phyloP scores from a whole-genome alignment of 106 monocot species.

The Phalaenopsis aphrodite region DNA sequence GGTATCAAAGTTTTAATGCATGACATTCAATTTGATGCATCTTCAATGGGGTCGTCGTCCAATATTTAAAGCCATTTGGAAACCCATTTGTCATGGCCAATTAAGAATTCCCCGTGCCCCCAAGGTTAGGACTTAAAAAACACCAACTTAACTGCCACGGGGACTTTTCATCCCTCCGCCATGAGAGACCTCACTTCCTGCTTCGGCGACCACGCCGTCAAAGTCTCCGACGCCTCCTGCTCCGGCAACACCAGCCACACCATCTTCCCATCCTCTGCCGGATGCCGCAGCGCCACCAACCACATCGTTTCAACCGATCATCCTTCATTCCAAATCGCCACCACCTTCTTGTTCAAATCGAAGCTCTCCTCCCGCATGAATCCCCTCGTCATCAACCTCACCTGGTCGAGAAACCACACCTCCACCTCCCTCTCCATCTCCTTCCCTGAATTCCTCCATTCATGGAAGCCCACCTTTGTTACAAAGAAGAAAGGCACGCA shows the following conservation, averaged over 20 bases:
- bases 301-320: neutral
- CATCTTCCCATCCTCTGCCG: constrained; percentile 13
- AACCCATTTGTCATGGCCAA: no score
- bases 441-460: neutral
- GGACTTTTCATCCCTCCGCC: neutral
- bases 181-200: constrained; percentile 50
- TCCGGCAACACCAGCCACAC: constrained; percentile 10
- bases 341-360: constrained; percentile 45
- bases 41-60: no score
- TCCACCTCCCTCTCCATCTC: constrained; percentile 47
- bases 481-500: constrained; percentile 30
- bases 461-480: neutral
- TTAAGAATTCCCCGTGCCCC: no score
- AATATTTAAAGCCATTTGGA: no score
- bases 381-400: constrained; percentile 39
- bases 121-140: no score
- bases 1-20: no score
- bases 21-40: no score
- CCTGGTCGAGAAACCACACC: constrained; percentile 42
- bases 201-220: constrained; percentile 49
- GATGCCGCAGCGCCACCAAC: neutral
- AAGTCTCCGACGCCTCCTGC: constrained; percentile 29
- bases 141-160: neutral
- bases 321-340: constrained; percentile 13
- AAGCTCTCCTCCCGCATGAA: constrained; percentile 25